phyloP scores from a whole-genome alignment of 306 rosid species.

The Pachyrhizus erosus region DNA sequence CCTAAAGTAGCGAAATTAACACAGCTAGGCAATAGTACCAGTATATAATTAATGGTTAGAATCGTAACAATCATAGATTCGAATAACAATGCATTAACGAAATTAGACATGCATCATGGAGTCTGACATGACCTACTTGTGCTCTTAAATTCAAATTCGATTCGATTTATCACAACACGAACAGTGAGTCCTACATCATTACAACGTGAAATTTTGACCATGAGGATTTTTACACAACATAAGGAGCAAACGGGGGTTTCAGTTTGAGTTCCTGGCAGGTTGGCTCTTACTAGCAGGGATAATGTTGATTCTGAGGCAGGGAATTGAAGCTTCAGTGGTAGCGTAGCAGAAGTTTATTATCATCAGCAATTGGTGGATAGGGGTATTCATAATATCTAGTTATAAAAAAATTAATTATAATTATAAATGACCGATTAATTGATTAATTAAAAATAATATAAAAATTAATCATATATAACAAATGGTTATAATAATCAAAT shows the following conservation, averaged over 20 bases:
- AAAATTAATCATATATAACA: no score
- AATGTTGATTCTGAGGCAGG: background rate
- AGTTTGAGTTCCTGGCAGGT: background rate
- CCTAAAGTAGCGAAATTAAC: background rate
- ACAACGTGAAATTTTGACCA: background rate
- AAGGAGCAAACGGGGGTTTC: background rate
- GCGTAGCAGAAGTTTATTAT: background rate
- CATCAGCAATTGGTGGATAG: background rate
- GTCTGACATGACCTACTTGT: background rate
- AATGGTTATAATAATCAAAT: no score
- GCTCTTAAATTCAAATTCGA: background rate
- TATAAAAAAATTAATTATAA: no score
- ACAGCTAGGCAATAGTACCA: background rate
- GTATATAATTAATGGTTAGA: background rate
- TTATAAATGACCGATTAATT: no score
- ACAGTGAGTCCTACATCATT: background rate
- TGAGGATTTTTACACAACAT: background rate
- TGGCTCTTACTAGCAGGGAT: background rate
- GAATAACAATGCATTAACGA: background rate
- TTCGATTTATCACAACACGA: background rate
- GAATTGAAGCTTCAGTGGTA: background rate
- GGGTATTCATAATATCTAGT: no score
- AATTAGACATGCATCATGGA: background rate
- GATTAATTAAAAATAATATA: no score
- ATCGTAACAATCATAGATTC: background rate